Percentiles rank a stretch among this genome's conserved stretches.
Conservation (phyloP, 1,139 yeast genomes). For the Petasospora rhodanensis region DNA sequence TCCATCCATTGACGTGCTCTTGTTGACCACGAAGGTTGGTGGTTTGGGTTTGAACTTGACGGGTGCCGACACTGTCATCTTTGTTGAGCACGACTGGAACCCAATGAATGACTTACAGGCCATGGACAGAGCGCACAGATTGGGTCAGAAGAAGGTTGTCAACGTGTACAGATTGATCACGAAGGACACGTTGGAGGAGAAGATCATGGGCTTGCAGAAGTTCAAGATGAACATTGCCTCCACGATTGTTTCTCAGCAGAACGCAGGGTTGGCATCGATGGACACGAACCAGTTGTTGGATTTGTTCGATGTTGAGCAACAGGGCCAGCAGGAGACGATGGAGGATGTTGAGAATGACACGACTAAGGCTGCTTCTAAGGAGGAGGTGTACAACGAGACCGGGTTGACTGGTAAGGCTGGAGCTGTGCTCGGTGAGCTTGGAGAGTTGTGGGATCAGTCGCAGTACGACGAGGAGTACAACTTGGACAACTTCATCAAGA, state of each 20-base stretch:
- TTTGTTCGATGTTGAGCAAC: conserved; percentile 71
- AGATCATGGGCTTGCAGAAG: conserved; percentile 96
- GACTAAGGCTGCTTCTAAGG: conserved; percentile 20
- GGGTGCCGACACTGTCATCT: conserved; percentile 98
- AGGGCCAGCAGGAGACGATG: conserved; percentile 38
- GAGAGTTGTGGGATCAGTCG: conserved; percentile 94
- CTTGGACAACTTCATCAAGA: conserved; percentile 85
- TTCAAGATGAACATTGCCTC: conserved; percentile 97
- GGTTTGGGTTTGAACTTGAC: conserved; percentile 95
- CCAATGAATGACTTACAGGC: conserved; percentile 99
- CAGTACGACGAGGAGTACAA: conserved; percentile 97
- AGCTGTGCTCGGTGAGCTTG: conserved; percentile 65
- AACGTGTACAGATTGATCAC: conserved; percentile 92
- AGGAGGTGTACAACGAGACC: conserved; percentile 33
- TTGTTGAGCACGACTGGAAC: conserved; percentile 99
- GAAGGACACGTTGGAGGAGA: conserved; percentile 89
- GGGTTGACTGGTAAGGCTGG: conserved; percentile 38
- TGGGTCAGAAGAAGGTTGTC: conserved; percentile 97
- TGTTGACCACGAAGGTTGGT: conserved; percentile 95
- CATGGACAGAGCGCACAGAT: conserved; percentile 97
- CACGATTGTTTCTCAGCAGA: conserved; percentile 93
- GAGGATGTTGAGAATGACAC: conserved; percentile 30
- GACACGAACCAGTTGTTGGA: conserved; percentile 93
- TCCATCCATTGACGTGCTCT: conserved; percentile 90
- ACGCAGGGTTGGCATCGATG: conserved; percentile 92